A percentile compares a stretch with the other conserved stretches of the same genome.
Evolutionary conservation across 2,329 filamentous ascomycete species (phyloP).

Genomic region (Teratosphaeria pseudoeucalypti): DNA sequence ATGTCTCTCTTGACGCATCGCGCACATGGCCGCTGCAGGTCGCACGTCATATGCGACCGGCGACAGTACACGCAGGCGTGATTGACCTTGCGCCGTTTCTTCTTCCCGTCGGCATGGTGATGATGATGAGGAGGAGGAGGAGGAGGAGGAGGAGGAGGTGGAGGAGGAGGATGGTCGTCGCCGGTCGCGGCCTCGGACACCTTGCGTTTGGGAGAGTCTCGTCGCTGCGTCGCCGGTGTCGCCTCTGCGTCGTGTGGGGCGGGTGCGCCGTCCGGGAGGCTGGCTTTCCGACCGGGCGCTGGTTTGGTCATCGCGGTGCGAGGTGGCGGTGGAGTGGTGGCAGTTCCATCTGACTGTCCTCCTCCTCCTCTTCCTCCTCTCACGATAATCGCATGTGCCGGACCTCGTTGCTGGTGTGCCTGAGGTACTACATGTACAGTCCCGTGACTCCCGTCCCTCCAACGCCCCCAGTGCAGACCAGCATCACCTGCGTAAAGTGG

Average conservation of each 20-base stretch:
- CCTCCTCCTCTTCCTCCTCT: neutral
- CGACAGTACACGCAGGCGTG: conserved; percentile 45
- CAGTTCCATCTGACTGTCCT: neutral
- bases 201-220: conserved; percentile 14
- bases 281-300: neutral
- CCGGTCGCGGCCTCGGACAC: conserved; percentile 8
- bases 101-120: conserved; percentile 21
- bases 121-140: too few relatives aligned
- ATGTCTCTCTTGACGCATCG: conserved; percentile 98
- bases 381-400: neutral
- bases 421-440: too few relatives aligned
- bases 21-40: conserved; percentile 78
- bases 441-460: too few relatives aligned
- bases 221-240: neutral
- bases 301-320: neutral
- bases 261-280: neutral
- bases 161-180: neutral
- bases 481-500: neutral
- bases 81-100: conserved; percentile 46
- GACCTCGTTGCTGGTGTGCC: neutral
- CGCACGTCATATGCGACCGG: conserved; percentile 47
- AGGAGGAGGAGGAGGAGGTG: too few relatives aligned
- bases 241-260: neutral
- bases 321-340: neutral
- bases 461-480: neutral